A percentile compares a stretch with the other conserved stretches of the same genome.
phyloP scores from a whole-genome alignment of 805 yeast genomes.

The Candida palmyrensis region DNA sequence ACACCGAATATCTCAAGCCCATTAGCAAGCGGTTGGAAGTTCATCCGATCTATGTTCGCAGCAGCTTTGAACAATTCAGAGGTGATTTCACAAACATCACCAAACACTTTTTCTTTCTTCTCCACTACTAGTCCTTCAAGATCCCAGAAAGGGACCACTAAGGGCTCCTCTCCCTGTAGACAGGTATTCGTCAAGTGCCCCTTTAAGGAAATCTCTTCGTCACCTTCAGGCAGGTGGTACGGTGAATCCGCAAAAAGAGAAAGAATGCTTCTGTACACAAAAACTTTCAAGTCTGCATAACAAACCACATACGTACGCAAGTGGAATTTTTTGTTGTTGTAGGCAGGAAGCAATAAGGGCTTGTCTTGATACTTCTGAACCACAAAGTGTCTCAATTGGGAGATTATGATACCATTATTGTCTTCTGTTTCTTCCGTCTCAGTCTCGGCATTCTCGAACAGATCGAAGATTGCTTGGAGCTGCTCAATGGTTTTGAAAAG shows the following conservation, averaged over 20 bases:
- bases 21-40: slow-evolving; percentile 74
- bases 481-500: slow-evolving; percentile 74
- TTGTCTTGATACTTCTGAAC: slow-evolving; percentile 73
- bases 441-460: slow-evolving; percentile 71
- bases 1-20: slow-evolving; percentile 87
- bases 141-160: slow-evolving; percentile 63
- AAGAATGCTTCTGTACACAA: slow-evolving; percentile 73
- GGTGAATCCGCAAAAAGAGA: slow-evolving; percentile 68
- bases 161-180: slow-evolving; percentile 52
- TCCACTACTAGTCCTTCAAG: slow-evolving; percentile 38
- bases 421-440: slow-evolving; percentile 46
- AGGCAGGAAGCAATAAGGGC: slow-evolving; percentile 62
- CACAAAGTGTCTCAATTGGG: slow-evolving; percentile 86
- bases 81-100: slow-evolving; percentile 55
- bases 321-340: slow-evolving; percentile 77
- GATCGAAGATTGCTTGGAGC: slow-evolving; percentile 76
- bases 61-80: slow-evolving; percentile 81
- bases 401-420: slow-evolving; percentile 65
- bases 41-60: slow-evolving; percentile 69
- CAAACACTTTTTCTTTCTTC: slow-evolving; percentile 38
- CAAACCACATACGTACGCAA: slow-evolving; percentile 80
- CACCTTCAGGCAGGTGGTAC: slow-evolving; percentile 28
- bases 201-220: slow-evolving; percentile 39
- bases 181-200: slow-evolving; percentile 96
- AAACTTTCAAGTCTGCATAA: slow-evolving; percentile 69